Percentiles rank a stretch among this genome's conserved stretches.
Conservation (phyloP, 2,329 filamentous ascomycete genomes). For the Ceratocystis papillata region DNA sequence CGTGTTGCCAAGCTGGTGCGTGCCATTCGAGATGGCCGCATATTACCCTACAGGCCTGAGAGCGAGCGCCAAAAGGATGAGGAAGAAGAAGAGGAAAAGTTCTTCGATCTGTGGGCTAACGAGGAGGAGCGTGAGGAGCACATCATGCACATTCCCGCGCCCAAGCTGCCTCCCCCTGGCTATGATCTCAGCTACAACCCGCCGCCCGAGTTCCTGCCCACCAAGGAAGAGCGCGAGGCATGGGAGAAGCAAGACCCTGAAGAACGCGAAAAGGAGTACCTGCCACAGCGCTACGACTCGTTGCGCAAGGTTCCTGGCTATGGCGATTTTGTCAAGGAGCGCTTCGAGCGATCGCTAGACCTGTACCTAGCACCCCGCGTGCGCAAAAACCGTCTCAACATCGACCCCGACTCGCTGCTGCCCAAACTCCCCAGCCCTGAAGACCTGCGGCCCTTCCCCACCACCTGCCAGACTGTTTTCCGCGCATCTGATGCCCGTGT, state of each 20-base stretch:
- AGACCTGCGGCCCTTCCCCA: constrained; percentile 90
- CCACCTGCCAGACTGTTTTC: constrained; percentile 77
- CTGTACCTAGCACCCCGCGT: constrained; percentile 89
- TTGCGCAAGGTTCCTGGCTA: constrained; percentile 89
- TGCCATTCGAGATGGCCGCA: constrained; percentile 87
- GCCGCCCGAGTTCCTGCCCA: constrained; percentile 84
- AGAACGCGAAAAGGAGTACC: constrained; percentile 78
- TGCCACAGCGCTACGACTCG: constrained; percentile 72
- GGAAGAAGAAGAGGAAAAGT: constrained; percentile 57
- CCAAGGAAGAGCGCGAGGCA: constrained; percentile 66
- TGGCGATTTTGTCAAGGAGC: constrained; percentile 80
- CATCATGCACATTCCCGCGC: constrained; percentile 87
- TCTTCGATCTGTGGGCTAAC: constrained; percentile 91
- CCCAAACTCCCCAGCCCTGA: constrained; percentile 89
- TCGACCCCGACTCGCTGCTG: constrained; percentile 83
- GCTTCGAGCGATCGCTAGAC: constrained; percentile 90
- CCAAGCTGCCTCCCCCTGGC: constrained; percentile 82
- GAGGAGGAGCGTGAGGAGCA: constrained; percentile 74
- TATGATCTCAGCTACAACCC: constrained; percentile 97
- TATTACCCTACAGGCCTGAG: constrained; percentile 75
- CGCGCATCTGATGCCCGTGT: constrained; percentile 81
- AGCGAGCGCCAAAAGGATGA: constrained; percentile 57
- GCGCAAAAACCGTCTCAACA: constrained; percentile 87
- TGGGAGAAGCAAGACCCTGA: constrained; percentile 86
- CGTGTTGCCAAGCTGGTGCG: constrained; percentile 94